Base-by-base conservation (phyloP, 192 early-diverging fungal species). In the Backusella luteola region DNA sequence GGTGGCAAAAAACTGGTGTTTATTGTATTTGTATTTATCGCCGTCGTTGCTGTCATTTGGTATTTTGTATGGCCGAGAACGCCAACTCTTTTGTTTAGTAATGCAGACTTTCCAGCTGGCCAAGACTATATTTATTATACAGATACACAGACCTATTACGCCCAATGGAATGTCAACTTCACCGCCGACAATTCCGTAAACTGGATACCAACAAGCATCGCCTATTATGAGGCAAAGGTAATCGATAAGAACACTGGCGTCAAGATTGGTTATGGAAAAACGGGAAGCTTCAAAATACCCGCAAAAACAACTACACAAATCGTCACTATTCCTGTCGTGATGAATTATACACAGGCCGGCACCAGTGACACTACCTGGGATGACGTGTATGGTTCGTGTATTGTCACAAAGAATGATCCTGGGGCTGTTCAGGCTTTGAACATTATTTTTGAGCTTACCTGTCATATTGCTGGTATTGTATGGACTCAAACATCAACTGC, bases 41-140 rank as follows among this genome's bases (percentile, higher is more conserved):
- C 74, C 12, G 12, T 77, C 19, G 49, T 77, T 14, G 76, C 35
- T 21, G 34, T 81, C 14, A 38, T 77, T 42, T 74, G 76, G 71
- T 81, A 72, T 32, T 75, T 81, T 75, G 80, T 81, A 42, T 81
- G 80, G 73, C 80, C 80, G 0, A 73, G 80, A 23, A 46, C 36
- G 6, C 75, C 73, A 3, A 73, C 59, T 42, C 23, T 80, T 4
- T 23, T 35, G 19, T 49, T 77, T 38, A 44, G 53, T 52, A 53
- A 72, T 26, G 71, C 75, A 19, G 66, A 46, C 42, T 42, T 42
- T 17, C 70, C 38, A 49, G 15, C 21, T 29, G 42, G 70, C 29
- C 19, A 44, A 29, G 39, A 34, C 74, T 34, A 42, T 36, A 15
- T 35, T 59, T 34, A 42, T n/a, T 38, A 32, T 23, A 4, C 73